phyloP scores from a whole-genome alignment of 352 stramenopile genomes.

The Pilasporangium apinafurcum region DNA sequence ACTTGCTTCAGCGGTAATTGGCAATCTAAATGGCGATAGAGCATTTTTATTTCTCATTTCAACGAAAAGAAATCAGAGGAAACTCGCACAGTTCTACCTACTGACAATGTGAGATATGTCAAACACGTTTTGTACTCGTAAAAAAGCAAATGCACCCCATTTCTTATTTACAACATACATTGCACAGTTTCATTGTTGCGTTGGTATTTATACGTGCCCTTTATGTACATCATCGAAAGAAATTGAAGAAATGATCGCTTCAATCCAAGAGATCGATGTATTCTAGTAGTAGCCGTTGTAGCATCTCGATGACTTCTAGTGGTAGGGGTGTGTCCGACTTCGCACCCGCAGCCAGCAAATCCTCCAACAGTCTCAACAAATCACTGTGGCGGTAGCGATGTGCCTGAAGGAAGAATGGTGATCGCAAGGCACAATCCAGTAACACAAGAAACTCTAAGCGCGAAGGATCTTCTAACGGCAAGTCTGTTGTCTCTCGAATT shows the following conservation, averaged over 20 bases:
- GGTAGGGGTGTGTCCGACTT: constrained; percentile 35
- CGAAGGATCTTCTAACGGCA: constrained; percentile 39
- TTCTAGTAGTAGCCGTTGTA: constrained; percentile 42
- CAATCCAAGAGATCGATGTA: constrained; percentile 62
- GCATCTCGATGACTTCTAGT: constrained; percentile 15
- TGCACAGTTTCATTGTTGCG: not conserved
- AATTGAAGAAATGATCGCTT: no score
- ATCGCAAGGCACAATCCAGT: constrained; percentile 34
- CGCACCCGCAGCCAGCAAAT: constrained; percentile 27
- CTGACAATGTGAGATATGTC: no score
- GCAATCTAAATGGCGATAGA: no score
- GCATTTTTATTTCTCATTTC: no score
- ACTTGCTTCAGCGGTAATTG: not conserved
- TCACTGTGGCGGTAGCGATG: constrained; percentile 57
- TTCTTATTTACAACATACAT: not conserved
- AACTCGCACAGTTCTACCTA: no score
- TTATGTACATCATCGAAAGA: no score
- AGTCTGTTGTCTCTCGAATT: constrained; percentile 54
- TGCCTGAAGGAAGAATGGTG: constrained; percentile 34
- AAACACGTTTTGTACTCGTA: no score
- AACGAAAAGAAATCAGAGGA: no score
- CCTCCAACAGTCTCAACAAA: constrained; percentile 38
- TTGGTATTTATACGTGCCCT: not conserved
- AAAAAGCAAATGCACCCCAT: no score
- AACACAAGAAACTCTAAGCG: constrained; percentile 37